Conservation (phyloP, 1,284 basidiomycete species). For the Agroathelia rolfsii region DNA sequence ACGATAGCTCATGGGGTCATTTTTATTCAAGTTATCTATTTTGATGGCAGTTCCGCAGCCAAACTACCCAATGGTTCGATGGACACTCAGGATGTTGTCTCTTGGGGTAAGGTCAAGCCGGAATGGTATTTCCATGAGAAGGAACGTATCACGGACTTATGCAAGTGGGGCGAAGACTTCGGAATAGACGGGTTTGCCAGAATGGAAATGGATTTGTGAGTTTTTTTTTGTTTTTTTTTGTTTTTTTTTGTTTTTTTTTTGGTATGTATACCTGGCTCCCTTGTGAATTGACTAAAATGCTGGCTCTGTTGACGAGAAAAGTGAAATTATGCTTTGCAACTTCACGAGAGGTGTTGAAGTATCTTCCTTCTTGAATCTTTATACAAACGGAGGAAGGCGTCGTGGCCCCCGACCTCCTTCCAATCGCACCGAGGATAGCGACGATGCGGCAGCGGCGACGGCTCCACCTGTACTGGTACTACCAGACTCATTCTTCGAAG, state of each 20-base stretch:
- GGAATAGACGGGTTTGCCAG: constrained; percentile 30
- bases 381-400: constrained; percentile 1
- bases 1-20: too few species aligned
- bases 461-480: background rate
- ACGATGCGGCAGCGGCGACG: background rate
- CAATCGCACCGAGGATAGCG: constrained; percentile 4
- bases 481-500: constrained; percentile 12
- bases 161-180: constrained; percentile 24
- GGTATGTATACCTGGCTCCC: background rate
- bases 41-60: constrained; percentile 32
- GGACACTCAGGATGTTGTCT: constrained; percentile 34
- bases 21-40: constrained; percentile 34
- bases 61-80: constrained; percentile 25
- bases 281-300: background rate
- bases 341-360: constrained; percentile 30
- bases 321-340: constrained; percentile 44
- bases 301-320: constrained; percentile 12
- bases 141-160: constrained; percentile 23
- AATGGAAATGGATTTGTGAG: constrained; percentile 42
- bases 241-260: background rate
- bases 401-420: constrained; percentile 7
- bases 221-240: background rate
- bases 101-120: constrained; percentile 21
- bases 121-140: constrained; percentile 17
- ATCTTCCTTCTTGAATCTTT: constrained; percentile 22